phyloP scores from a whole-genome alignment of 1,284 basidiomycete species.

The Ceratobasidium sp. region DNA sequence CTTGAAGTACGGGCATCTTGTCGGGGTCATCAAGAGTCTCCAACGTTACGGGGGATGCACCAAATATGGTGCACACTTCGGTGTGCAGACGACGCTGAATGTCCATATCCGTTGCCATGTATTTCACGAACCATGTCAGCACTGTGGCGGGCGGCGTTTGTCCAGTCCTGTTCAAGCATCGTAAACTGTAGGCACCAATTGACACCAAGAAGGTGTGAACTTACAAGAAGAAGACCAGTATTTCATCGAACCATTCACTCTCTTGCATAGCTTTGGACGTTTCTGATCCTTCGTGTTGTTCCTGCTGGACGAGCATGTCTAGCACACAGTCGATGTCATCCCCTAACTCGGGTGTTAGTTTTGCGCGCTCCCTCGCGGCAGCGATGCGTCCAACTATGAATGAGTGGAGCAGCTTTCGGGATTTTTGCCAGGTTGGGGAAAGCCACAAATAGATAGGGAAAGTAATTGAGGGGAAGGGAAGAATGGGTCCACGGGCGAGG shows the following conservation, averaged over 20 bases:
- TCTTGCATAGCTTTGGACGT: neutral
- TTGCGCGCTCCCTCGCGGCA: neutral
- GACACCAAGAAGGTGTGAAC: neutral
- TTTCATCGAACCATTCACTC: slow-evolving; percentile 23
- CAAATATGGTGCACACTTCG: slow-evolving; percentile 14
- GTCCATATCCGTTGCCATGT: slow-evolving; percentile 10
- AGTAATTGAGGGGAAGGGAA: slow-evolving; percentile 17
- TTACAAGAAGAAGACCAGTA: slow-evolving; percentile 20
- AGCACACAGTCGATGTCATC: slow-evolving; percentile 17
- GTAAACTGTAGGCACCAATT: neutral
- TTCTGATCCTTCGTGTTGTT: slow-evolving; percentile 4
- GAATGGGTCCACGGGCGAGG: neutral
- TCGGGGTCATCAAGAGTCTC: slow-evolving; percentile 2
- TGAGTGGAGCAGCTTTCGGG: neutral
- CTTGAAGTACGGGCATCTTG: slow-evolving; percentile 17
- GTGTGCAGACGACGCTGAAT: slow-evolving; percentile 26
- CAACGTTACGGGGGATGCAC: neutral
- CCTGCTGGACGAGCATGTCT: slow-evolving; percentile 30
- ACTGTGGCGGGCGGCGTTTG: neutral
- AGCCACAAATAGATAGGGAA: slow-evolving; percentile 7
- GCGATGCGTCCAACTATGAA: neutral
- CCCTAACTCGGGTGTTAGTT: neutral
- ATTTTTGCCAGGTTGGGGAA: neutral
- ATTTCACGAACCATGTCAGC: slow-evolving; percentile 25
- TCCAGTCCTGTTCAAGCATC: neutral